Evolutionary conservation across 495 filamentous ascomycete genomes (phyloP).

Genomic region (Trichoderma virens): DNA sequence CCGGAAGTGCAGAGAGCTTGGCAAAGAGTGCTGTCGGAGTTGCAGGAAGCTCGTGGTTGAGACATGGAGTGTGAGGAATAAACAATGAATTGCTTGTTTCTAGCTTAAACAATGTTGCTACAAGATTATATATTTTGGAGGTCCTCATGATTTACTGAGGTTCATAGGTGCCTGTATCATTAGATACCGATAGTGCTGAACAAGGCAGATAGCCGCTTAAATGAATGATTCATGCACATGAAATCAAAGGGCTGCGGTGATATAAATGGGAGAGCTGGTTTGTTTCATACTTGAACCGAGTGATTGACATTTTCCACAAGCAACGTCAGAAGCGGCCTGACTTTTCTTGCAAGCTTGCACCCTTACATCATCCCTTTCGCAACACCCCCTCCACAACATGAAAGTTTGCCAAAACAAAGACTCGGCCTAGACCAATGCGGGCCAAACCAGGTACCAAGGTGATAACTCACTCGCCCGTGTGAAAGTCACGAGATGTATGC

Average conservation of each 20-base stretch:
- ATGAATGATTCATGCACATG: background rate
- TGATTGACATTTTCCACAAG: too few species aligned
- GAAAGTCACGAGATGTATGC: too few species aligned
- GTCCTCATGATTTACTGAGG: background rate
- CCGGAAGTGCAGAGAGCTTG: slow-evolving; percentile 35
- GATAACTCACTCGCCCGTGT: too few species aligned
- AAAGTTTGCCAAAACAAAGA: too few species aligned
- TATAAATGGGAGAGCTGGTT: background rate
- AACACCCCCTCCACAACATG: too few species aligned
- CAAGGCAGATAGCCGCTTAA: background rate
- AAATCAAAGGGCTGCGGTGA: background rate
- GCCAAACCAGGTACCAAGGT: too few species aligned
- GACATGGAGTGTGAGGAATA: background rate
- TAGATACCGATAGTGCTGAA: background rate
- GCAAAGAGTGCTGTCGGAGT: slow-evolving; percentile 17
- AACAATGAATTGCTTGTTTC: background rate
- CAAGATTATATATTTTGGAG: background rate
- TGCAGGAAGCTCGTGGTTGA: background rate
- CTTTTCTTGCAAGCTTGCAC: too few species aligned
- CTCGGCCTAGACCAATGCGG: too few species aligned
- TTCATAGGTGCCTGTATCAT: too few species aligned
- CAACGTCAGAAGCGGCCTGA: too few species aligned
- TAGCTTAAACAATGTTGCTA: background rate
- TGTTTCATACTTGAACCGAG: background rate
- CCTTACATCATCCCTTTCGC: too few species aligned